Evolutionary conservation across 2,329 filamentous ascomycete genomes (phyloP), one percentile per base, ranked within the genome.

Genomic region (Stylonectria norvegica): DNA sequence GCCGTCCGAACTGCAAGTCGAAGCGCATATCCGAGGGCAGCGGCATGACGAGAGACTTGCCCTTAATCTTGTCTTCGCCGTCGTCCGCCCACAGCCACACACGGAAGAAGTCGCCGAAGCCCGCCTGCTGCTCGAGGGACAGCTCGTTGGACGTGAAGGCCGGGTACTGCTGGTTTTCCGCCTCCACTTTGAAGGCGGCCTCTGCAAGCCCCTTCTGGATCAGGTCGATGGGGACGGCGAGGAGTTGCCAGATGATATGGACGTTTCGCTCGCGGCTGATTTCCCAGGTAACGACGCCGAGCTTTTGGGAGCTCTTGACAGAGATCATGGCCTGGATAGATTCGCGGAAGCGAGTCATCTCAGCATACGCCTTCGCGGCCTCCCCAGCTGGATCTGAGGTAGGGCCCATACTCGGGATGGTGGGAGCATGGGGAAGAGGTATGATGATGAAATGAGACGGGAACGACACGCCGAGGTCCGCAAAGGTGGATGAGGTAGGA

Each of bases 221-320:
- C 31, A 88, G 69, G 8, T 85, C 74, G 0, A 76, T 70, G 0
- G 85, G 78, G 1, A 94, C 72, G 1, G 93, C 89, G 20, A 97
- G 69, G 52, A 94, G 85, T 65, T 98, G 94, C 93, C 90, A 96
- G 59, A 97, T 91, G 1, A 84, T 76, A 61, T 98, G 93, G 40
- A 97, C 82, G 39, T 93, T 89, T 36, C 78, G 78, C 4, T 73
- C 74, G 36, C 89, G 83, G 59, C 83, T 91, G 55, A 98, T 90
- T 66, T 97, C 93, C 81, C 89, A 98, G 0, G 89, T 93, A 2
- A 97, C 85, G 3, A 83, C 79, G 12, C 91, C 93, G 1, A 96
- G 79, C 48, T 76, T 76, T 47, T 76, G 68, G 57, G 68, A 62
- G 42, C 70, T 73, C 44, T 63, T 64, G 16, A 63, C 67, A n/a